Evolutionary conservation across 108 stramenopile genomes (phyloP).

Genomic region (Nannochloropsis gaditana): DNA sequence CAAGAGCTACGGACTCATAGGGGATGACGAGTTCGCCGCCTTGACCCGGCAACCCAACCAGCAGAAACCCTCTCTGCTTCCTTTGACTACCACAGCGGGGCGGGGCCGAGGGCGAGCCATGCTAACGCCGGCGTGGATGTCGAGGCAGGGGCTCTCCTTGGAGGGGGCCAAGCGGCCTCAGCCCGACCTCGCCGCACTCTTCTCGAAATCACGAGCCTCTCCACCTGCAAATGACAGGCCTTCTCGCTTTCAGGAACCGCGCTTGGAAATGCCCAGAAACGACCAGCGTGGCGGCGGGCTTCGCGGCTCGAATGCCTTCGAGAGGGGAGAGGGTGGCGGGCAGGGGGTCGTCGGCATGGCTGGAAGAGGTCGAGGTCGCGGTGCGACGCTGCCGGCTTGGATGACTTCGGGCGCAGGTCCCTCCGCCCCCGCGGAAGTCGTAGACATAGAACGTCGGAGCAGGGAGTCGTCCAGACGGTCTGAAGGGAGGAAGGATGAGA

Average conservation of each 20-base stretch:
- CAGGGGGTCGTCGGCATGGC: not conserved
- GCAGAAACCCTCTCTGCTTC: not conserved
- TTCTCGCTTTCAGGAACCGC: too few relatives aligned
- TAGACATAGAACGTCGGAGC: not conserved
- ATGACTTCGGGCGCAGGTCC: slow-evolving; percentile 41
- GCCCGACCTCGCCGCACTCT: too few relatives aligned
- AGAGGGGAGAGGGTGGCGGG: not conserved
- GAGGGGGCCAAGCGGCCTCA: not conserved
- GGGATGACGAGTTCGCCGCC: slow-evolving; percentile 16
- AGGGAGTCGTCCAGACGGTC: not conserved
- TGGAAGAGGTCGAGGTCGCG: slow-evolving; percentile 40
- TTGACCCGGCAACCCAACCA: not conserved
- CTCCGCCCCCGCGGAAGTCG: not conserved
- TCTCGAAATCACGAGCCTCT: too few relatives aligned
- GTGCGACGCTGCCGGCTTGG: slow-evolving; percentile 51
- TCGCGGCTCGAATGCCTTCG: not conserved
- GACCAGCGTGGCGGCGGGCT: too few relatives aligned
- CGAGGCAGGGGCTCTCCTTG: not conserved
- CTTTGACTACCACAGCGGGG: not conserved
- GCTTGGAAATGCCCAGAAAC: too few relatives aligned
- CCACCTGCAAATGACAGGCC: too few relatives aligned
- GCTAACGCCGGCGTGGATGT: not conserved
- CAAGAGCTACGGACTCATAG: slow-evolving; percentile 10
- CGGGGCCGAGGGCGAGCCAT: not conserved
- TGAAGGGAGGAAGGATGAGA: not conserved